phyloP scores from a whole-genome alignment of 257 asterid genomes.

The Solanum habrochaites region DNA sequence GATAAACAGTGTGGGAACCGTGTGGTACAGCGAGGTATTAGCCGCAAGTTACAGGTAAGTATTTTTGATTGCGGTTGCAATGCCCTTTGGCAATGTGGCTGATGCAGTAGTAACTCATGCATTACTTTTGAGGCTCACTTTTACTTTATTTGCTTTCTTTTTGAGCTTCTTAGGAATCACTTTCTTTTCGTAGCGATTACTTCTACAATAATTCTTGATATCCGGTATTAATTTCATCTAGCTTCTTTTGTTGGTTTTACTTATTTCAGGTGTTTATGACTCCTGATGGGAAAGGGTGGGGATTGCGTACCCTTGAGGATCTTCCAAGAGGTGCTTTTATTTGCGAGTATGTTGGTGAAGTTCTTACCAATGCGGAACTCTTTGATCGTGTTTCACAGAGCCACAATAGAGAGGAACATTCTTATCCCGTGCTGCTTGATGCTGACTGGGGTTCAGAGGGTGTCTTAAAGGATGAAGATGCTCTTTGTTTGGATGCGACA shows the following conservation, averaged over 20 bases:
- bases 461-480: constrained; percentile 31
- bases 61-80: neutral
- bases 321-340: constrained; percentile 92
- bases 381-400: constrained; percentile 16
- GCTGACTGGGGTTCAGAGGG: constrained; percentile 41
- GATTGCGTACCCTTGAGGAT: constrained; percentile 88
- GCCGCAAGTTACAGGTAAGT: constrained; percentile 60
- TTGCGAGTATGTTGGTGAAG: constrained; percentile 47
- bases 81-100: neutral
- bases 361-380: constrained; percentile 30
- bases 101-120: neutral
- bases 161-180: neutral
- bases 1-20: constrained; percentile 80
- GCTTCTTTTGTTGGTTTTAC: neutral
- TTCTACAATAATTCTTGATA: neutral
- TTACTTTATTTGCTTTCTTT: neutral
- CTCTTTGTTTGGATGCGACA: constrained; percentile 42
- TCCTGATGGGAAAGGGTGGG: constrained; percentile 87
- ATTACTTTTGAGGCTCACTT: neutral
- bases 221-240: neutral
- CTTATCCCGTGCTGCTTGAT: constrained; percentile 40
- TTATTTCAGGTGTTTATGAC: constrained; percentile 74
- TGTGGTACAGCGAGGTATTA: constrained; percentile 91
- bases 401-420: constrained; percentile 12
- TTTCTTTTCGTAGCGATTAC: neutral